Conservation (phyloP, 192 early-diverging fungal genomes). For the Podila clonocystis region DNA sequence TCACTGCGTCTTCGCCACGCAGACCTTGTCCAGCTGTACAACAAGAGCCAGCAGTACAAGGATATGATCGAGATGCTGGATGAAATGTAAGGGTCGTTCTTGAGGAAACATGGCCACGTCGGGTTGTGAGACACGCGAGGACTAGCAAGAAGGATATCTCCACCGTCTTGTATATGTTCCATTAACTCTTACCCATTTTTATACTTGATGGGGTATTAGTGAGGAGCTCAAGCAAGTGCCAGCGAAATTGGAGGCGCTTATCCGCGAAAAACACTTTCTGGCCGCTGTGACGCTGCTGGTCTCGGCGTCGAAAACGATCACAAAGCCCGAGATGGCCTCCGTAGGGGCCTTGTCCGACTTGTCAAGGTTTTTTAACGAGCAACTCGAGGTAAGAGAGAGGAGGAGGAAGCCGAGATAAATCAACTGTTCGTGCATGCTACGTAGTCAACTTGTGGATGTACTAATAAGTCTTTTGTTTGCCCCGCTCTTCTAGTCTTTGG, state of each 20-base stretch:
- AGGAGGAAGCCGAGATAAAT: too few species aligned
- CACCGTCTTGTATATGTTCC: too few species aligned
- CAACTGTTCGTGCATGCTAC: too few species aligned
- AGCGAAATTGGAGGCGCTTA: constrained; percentile 66
- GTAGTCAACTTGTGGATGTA: too few species aligned
- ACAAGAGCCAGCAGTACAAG: constrained; percentile 78
- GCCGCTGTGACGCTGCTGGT: constrained; percentile 73
- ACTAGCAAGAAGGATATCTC: not conserved
- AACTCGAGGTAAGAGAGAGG: constrained; percentile 55
- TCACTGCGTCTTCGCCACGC: constrained; percentile 70
- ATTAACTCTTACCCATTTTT: not conserved
- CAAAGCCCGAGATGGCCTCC: constrained; percentile 68
- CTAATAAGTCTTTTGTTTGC: constrained; percentile 1
- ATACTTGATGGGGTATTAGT: constrained; percentile 20
- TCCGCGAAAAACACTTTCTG: constrained; percentile 75
- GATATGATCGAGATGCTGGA: constrained; percentile 83
- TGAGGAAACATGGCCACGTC: too few species aligned
- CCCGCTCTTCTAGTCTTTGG: constrained; percentile 52
- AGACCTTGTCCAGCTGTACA: constrained; percentile 74
- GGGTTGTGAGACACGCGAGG: not conserved
- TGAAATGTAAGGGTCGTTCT: constrained; percentile 58
- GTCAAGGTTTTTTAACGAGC: constrained; percentile 66
- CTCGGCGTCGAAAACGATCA: constrained; percentile 68
- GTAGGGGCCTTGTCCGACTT: constrained; percentile 79
- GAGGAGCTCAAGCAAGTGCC: constrained; percentile 76